Conservation (phyloP, 148 eudicot genomes). For the Rhododendron williamsianum region DNA sequence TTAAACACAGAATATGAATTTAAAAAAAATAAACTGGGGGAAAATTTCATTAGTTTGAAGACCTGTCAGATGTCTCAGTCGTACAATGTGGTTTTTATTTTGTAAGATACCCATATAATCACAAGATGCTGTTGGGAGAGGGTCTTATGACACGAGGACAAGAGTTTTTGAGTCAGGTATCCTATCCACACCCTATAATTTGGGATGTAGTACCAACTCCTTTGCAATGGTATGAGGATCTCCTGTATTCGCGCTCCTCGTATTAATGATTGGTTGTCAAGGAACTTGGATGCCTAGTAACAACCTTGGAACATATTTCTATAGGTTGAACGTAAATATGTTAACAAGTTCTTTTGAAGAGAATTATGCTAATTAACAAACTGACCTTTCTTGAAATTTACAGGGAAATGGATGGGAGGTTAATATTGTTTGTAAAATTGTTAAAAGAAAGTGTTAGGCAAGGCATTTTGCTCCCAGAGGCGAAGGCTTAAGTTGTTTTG, state of each 20-base stretch:
- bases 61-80: not conserved
- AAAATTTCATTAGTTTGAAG: not conserved
- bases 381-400: not conserved
- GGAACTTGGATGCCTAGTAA: not conserved
- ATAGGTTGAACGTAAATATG: not conserved
- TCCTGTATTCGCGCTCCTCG: not conserved
- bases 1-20: not conserved
- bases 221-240: not conserved
- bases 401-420: not conserved
- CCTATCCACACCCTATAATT: not conserved
- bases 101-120: not conserved
- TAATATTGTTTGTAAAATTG: not conserved
- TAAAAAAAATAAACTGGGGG: not conserved
- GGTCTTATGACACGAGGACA: not conserved
- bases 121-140: not conserved
- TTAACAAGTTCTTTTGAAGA: not conserved
- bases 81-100: not conserved
- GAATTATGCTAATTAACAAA: not conserved
- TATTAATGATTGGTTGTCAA: not conserved
- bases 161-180: not conserved
- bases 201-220: not conserved
- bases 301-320: not conserved
- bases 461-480: not conserved
- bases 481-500: not conserved
- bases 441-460: not conserved